phyloP scores from a whole-genome alignment of 345 rosid species.

The Pugionium cornutum region DNA sequence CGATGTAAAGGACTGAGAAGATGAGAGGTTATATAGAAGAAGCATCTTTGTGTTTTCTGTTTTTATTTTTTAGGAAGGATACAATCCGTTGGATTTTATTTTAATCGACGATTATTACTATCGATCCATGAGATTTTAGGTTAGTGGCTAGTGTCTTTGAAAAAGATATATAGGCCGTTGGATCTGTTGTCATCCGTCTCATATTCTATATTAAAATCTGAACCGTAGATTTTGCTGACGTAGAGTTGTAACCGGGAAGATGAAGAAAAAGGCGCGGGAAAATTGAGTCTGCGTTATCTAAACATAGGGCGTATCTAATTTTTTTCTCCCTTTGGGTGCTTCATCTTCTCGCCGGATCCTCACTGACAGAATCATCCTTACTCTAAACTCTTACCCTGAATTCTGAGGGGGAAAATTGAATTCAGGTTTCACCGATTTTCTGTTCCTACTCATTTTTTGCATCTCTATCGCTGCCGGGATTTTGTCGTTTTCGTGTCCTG shows the following conservation, averaged over 20 bases:
- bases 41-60: slow-evolving; percentile 10
- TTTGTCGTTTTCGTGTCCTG: background rate
- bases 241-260: background rate
- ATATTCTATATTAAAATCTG: background rate
- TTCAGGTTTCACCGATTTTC: background rate
- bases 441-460: background rate
- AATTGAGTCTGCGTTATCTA: background rate
- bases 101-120: slow-evolving; percentile 11
- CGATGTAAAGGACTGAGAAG: background rate
- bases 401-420: background rate
- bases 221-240: slow-evolving; percentile 15
- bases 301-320: too few species aligned
- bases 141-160: background rate
- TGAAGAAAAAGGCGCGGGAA: slow-evolving; percentile 21
- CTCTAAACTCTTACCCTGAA: too few species aligned
- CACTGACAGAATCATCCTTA: background rate
- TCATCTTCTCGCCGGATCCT: background rate
- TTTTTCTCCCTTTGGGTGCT: background rate
- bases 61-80: background rate
- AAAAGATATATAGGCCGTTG: background rate
- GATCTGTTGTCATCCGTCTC: background rate
- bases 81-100: slow-evolving; percentile 21
- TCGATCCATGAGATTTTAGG: slow-evolving; percentile 12
- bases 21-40: slow-evolving; percentile 4
- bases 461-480: too few species aligned